Percentiles rank a stretch among this genome's conserved stretches.
Conservation (phyloP, 208 protist species). For the Blechomonas ayalai region DNA sequence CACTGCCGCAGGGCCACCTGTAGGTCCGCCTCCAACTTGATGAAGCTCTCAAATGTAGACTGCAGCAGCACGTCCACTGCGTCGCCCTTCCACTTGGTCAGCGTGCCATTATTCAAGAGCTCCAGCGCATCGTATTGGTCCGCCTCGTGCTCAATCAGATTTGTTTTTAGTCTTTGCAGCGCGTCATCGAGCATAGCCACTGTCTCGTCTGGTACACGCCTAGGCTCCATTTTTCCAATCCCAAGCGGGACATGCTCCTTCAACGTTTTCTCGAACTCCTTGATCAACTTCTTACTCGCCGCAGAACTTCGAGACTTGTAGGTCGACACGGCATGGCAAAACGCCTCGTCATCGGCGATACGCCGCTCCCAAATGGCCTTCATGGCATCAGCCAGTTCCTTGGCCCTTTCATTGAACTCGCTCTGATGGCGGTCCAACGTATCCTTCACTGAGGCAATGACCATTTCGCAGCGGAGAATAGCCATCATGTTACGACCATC, state of each 20-base stretch:
- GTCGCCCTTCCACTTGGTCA: slow-evolving; percentile 70
- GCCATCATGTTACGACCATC: slow-evolving; percentile 51
- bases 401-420: slow-evolving; percentile 78
- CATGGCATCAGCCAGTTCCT: slow-evolving; percentile 72
- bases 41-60: slow-evolving; percentile 62
- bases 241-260: slow-evolving; percentile 38
- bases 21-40: slow-evolving; percentile 73
- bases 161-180: slow-evolving; percentile 31
- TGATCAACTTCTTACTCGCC: slow-evolving; percentile 39
- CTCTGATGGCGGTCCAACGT: slow-evolving; percentile 57
- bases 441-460: slow-evolving; percentile 60
- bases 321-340: slow-evolving; percentile 19
- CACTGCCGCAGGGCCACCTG: slow-evolving; percentile 57
- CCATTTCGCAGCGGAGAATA: slow-evolving; percentile 47
- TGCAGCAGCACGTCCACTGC: slow-evolving; percentile 68
- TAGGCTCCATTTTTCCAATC: slow-evolving; percentile 6
- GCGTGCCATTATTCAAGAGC: slow-evolving; percentile 49
- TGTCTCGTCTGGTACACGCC: slow-evolving; percentile 7
- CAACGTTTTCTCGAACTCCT: slow-evolving; percentile 49
- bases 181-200: slow-evolving; percentile 17
- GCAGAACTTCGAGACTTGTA: slow-evolving; percentile 32
- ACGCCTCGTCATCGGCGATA: slow-evolving; percentile 51
- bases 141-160: slow-evolving; percentile 67
- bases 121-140: slow-evolving; percentile 67
- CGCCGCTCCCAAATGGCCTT: slow-evolving; percentile 50